Conservation (phyloP, 2,329 filamentous ascomycete species). For the Paecilomyces formosus region DNA sequence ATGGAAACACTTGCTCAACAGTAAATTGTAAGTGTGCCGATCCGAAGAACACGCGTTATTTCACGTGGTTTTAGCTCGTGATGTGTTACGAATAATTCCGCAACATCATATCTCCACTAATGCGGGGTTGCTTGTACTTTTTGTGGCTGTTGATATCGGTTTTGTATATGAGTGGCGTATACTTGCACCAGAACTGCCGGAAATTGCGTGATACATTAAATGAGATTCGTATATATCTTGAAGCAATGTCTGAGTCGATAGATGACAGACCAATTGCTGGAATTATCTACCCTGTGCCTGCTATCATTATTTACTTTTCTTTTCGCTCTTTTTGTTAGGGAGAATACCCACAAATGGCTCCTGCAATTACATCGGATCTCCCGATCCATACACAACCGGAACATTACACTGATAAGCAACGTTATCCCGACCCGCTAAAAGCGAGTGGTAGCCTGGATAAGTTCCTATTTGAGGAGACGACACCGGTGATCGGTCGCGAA, state of each 20-base stretch:
- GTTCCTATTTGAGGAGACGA: not conserved
- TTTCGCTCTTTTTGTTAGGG: not conserved
- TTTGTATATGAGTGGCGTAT: not conserved
- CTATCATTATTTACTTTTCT: not conserved
- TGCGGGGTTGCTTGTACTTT: not conserved
- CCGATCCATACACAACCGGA: not conserved
- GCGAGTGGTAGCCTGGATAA: not conserved
- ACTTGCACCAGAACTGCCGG: not conserved
- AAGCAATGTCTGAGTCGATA: not conserved
- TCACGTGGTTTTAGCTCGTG: no score
- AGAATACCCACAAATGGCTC: not conserved
- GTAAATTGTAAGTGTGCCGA: no score
- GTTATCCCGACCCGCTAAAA: not conserved
- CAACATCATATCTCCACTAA: no score
- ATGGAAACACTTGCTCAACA: no score
- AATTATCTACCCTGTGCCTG: not conserved
- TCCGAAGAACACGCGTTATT: no score
- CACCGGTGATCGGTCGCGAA: not conserved
- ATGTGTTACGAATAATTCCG: no score
- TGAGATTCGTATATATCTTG: not conserved
- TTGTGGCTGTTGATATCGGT: not conserved
- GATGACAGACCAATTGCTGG: not conserved
- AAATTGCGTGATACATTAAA: not conserved
- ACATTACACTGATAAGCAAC: not conserved
- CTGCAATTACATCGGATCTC: not conserved